Base-by-base conservation (phyloP, 2,329 filamentous ascomycete species). In the Orbilia brochopaga region DNA sequence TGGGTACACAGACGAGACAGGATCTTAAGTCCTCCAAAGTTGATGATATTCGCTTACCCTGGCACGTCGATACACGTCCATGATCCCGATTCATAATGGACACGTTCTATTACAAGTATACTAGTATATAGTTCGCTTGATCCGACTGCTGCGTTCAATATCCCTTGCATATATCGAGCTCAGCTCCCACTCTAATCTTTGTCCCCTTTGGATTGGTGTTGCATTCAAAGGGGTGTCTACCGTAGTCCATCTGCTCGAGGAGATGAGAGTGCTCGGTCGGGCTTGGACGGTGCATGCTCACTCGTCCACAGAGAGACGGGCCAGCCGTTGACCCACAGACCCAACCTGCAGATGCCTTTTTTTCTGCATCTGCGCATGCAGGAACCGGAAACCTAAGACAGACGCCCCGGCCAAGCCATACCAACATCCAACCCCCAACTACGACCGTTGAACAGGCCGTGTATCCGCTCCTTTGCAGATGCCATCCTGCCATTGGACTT, bases 101-200 rank as follows among this genome's bases (percentile, higher is more conserved):
- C n/a, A n/a, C n/a, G n/a, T n/a, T n/a, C n/a, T n/a, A n/a, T n/a
- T n/a, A n/a, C n/a, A n/a, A n/a, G n/a, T n/a, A n/a, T n/a, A n/a
- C n/a, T n/a, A n/a, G n/a, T n/a, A n/a, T 5, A 11, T 23, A 48
- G 21, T 21, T 4, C 19, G 44, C 19, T 11, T 19, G 44, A 48
- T 48, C 44, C 44, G 44, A 48, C n/a, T n/a, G n/a, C n/a, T 48
- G 44, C 17, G 44, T n/a, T 44, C 40, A n/a, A 44, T 17, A 4
- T 44, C 15, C 44, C 44, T 48, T 48, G 44, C 44, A 48, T 48
- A 32, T 32, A 32, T 32, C 15, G 5, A 21, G 17, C 17, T 17
- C 15, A 48, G n/a, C 44, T 23, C 44, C n/a, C 19, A 10, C 19
- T 10, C 44, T 17, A 10, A 19, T 17, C 17, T 19, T 19, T 19